Evolutionary conservation across 805 yeast species (phyloP).

Genomic region (Lipomyces sp.): DNA sequence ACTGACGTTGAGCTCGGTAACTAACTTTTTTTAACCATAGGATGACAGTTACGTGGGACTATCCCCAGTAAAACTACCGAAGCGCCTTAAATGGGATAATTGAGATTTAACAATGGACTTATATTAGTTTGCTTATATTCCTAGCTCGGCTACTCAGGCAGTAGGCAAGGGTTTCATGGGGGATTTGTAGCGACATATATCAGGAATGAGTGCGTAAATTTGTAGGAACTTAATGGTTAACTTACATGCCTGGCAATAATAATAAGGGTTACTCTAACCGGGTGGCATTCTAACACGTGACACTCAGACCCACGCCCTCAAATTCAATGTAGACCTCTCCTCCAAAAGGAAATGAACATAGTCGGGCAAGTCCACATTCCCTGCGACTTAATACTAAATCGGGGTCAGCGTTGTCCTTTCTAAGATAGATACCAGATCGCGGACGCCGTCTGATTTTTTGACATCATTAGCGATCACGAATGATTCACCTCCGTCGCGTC

Average conservation of each 20-base stretch:
- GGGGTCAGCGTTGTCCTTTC: not conserved
- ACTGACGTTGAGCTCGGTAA: not conserved
- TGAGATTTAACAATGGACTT: not conserved
- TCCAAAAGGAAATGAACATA: too few species aligned
- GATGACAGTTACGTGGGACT: slow-evolving; percentile 9
- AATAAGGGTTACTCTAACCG: too few species aligned
- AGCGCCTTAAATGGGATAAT: slow-evolving; percentile 10
- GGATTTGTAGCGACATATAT: too few species aligned
- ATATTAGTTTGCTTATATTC: not conserved
- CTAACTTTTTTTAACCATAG: not conserved
- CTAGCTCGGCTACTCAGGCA: not conserved
- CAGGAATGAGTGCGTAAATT: too few species aligned
- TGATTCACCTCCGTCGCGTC: not conserved
- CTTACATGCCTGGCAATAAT: too few species aligned
- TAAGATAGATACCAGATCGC: not conserved
- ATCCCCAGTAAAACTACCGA: slow-evolving; percentile 22
- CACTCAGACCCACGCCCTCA: too few species aligned
- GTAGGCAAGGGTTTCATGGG: too few species aligned
- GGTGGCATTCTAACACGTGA: too few species aligned
- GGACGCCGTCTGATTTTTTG: not conserved
- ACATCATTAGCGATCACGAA: not conserved
- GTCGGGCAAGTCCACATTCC: too few species aligned
- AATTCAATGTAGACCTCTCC: too few species aligned
- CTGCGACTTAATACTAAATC: too few species aligned
- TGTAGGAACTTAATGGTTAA: too few species aligned